Evolutionary conservation across 768 basidiomycete genomes (phyloP), one percentile per base, ranked within the genome.

Genomic region (Dioszegia aurantiaca): DNA sequence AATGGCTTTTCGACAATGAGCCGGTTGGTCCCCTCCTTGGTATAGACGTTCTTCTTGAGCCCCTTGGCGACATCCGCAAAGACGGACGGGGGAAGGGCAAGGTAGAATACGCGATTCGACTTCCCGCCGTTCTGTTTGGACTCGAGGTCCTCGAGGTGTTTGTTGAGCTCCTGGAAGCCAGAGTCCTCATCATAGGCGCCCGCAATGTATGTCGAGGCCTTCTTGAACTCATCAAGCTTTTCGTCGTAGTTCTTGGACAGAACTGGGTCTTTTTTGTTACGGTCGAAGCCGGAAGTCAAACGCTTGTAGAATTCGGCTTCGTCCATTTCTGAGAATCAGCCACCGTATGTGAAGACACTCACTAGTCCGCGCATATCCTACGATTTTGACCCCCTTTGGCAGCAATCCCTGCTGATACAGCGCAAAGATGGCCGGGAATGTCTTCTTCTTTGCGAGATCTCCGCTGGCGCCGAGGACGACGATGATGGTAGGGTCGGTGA

Each of bases 391-490:
- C 76, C 84, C 87, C 54, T 82, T 81, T 26, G 94, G 93, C 30
- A 99, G 84, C 79, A 86, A 86, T 43, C 82, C 84, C 61, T 85
- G 84, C 63, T 82, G 82, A 81, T 84, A 95, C 67, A 99, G 85
- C 55, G 86, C 87, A 77, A 95, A 97, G 55, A 99, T 82, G 26
- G 94, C 94, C 11, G 94, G 94, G 78, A 91, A 88, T 3, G 94
- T 98, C 93, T 99, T 99, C 81, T 99, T 99, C 87, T 95, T 94
- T 63, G 94, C 94, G 44, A 99, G 82, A 81, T 99, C 94, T 39
- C 94, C 94, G 56, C 90, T 93, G 2, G 94, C 94, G 56, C 94
- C 94, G 60, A 93, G 84, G 54, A 98, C 93, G 69, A 94, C 80
- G 79, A 95, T 85, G 80, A 90, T 76, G 19, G 90, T 92, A 81